A percentile compares a stretch with the other conserved stretches of the same genome.
Evolutionary conservation across 2,329 filamentous ascomycete species (phyloP).

Genomic region (Zopfia rhizophila): DNA sequence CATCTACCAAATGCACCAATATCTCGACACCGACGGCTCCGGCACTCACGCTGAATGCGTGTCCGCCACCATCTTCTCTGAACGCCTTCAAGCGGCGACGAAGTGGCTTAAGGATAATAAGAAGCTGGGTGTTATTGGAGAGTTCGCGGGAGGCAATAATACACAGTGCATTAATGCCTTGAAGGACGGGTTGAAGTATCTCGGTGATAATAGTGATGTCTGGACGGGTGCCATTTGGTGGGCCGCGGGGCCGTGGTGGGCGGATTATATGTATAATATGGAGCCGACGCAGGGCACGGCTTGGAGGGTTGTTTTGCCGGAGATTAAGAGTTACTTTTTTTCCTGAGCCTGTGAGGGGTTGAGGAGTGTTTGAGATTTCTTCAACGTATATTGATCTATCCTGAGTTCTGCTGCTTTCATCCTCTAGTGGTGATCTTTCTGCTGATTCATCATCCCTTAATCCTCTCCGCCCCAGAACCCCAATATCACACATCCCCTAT

Average conservation of each 20-base stretch:
- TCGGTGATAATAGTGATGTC: conserved; percentile 62
- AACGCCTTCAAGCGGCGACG: conserved; percentile 63
- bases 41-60: conserved; percentile 64
- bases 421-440: too few species aligned
- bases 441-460: too few species aligned
- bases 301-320: conserved; percentile 48
- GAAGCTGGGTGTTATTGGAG: conserved; percentile 64
- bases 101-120: conserved; percentile 64
- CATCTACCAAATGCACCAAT: conserved; percentile 72
- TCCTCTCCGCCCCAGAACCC: too few species aligned
- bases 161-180: conserved; percentile 61
- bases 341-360: conserved; percentile 5
- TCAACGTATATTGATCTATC: too few species aligned
- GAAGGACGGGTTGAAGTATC: conserved; percentile 60
- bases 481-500: too few species aligned
- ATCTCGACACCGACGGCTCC: conserved; percentile 66
- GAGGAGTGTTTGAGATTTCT: too few species aligned
- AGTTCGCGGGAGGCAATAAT: conserved; percentile 66
- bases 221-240: conserved; percentile 66
- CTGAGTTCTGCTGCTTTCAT: too few species aligned
- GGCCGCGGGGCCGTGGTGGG: conserved; percentile 66
- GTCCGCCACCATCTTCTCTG: conserved; percentile 62
- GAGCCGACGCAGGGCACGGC: conserved; percentile 61
- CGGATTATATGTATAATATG: conserved; percentile 59
- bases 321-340: conserved; percentile 49